Percentiles rank a stretch among this genome's conserved stretches.
Evolutionary conservation across 225 moss, liverwort and hornwort species (phyloP).

Genomic region (Straminergon stramineum): DNA sequence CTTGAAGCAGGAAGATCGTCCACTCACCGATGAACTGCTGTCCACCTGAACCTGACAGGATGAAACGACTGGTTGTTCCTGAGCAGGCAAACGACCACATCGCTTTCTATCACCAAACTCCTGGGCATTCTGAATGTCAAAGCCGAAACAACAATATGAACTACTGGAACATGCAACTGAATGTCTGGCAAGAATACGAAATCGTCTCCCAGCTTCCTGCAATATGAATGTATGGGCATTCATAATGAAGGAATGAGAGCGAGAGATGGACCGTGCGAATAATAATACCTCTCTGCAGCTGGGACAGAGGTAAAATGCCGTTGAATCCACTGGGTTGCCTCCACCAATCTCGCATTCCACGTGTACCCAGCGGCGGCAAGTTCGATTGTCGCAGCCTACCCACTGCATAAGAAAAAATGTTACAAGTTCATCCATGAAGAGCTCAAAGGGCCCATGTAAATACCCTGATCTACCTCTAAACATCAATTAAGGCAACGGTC

Average conservation of each 20-base stretch:
- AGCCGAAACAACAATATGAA: neutral
- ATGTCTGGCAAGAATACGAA: neutral
- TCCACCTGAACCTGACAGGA: slow-evolving; percentile 52
- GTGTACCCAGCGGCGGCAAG: slow-evolving; percentile 97
- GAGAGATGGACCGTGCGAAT: neutral
- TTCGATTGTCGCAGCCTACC: slow-evolving; percentile 98
- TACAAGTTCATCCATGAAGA: neutral
- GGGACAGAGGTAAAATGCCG: slow-evolving; percentile 88
- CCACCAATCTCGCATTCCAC: slow-evolving; percentile 84
- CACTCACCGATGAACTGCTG: slow-evolving; percentile 58
- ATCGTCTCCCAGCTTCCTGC: neutral
- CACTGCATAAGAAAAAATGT: slow-evolving; percentile 30
- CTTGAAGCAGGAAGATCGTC: neutral
- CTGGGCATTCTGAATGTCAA: slow-evolving; percentile 51
- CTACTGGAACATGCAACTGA: neutral
- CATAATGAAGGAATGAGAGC: neutral
- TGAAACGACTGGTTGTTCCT: slow-evolving; percentile 43
- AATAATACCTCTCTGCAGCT: slow-evolving; percentile 80
- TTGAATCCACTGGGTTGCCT: slow-evolving; percentile 89
- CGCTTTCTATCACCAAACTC: slow-evolving; percentile 80
- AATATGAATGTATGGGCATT: neutral
- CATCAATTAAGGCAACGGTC: neutral
- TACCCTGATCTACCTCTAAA: neutral
- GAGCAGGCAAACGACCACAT: slow-evolving; percentile 60
- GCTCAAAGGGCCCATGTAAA: neutral